Conservation (phyloP, 495 filamentous ascomycete species). For the Penicillium verhagenii region DNA sequence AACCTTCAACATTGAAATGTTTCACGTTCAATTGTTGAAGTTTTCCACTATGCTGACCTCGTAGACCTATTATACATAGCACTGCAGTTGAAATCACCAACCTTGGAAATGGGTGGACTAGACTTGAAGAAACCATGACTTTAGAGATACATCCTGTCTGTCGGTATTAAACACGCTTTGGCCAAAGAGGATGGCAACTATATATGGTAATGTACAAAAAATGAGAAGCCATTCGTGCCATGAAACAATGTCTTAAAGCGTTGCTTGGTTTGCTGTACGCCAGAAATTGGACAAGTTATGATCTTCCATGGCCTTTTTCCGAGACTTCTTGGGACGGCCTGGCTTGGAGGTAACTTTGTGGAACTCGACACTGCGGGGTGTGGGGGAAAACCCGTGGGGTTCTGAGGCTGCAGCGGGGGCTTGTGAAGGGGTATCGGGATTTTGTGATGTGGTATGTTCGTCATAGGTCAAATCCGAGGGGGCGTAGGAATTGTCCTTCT, state of each 20-base stretch:
- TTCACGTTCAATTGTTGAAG: no score
- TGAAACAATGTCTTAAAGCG: background rate
- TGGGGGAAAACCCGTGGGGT: background rate
- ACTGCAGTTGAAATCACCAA: no score
- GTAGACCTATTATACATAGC: no score
- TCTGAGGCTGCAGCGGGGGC: background rate
- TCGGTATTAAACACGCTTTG: constrained; percentile 9
- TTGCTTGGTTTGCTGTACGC: background rate
- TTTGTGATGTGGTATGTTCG: constrained; percentile 1
- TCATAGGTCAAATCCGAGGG: background rate
- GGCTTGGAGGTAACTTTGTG: background rate
- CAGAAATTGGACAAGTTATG: background rate
- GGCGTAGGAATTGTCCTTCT: constrained; percentile 5
- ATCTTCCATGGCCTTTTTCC: background rate
- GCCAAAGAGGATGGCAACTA: constrained; percentile 1
- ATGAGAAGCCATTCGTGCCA: background rate
- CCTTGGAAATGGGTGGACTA: no score
- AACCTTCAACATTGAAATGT: no score
- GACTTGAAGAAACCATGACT: background rate
- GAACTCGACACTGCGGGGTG: constrained; percentile 9
- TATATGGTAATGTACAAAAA: constrained; percentile 21
- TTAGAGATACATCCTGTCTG: constrained; percentile 10
- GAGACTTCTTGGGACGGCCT: background rate
- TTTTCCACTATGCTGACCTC: no score
- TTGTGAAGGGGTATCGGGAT: background rate